Conservation (phyloP, 345 rosid genomes). For the Camelina sativa region DNA sequence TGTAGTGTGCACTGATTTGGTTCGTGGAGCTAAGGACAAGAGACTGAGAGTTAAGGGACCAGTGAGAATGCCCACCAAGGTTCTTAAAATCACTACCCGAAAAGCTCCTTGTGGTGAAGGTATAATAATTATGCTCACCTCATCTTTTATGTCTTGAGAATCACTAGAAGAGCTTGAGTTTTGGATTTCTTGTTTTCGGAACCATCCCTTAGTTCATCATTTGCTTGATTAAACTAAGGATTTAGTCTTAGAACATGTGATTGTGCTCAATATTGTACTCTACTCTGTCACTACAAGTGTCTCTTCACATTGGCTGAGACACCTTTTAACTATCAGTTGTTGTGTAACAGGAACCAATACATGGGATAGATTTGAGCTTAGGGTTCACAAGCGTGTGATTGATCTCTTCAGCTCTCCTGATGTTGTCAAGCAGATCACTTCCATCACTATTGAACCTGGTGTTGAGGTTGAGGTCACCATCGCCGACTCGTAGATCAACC, state of each 20-base stretch:
- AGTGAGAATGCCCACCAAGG: conserved; percentile 56
- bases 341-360: conserved; percentile 60
- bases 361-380: conserved; percentile 63
- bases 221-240: too few relatives aligned
- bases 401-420: conserved; percentile 72
- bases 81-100: conserved; percentile 54
- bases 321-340: background rate
- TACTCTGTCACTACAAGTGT: background rate
- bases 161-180: background rate
- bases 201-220: background rate
- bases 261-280: background rate
- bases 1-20: conserved; percentile 53
- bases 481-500: conserved; percentile 48
- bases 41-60: conserved; percentile 54
- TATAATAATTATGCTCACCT: background rate
- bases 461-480: conserved; percentile 70
- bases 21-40: conserved; percentile 56
- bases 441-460: conserved; percentile 70
- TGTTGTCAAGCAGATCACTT: conserved; percentile 71
- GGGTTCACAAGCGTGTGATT: conserved; percentile 67
- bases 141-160: background rate
- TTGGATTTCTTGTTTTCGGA: background rate
- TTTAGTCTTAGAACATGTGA: background rate
- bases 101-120: conserved; percentile 65
- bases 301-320: background rate